A percentile compares a stretch with the other conserved stretches of the same genome.
Conservation (phyloP, 306 rosid genomes). For the Corylus americana region DNA sequence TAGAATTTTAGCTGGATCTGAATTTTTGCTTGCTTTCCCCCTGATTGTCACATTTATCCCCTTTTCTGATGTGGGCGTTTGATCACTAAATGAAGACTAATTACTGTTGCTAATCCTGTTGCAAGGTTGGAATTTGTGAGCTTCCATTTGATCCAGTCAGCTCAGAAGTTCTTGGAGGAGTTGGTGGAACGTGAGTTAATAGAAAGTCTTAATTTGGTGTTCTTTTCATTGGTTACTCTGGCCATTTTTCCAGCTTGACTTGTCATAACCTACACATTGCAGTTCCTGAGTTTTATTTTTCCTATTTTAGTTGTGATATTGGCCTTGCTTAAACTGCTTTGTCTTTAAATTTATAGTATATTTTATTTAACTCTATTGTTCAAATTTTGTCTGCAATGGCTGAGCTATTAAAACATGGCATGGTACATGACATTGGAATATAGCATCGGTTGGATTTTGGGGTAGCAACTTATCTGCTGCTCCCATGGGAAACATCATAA, state of each 20-base stretch:
- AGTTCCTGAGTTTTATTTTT: conserved; percentile 10
- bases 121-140: conserved; percentile 88
- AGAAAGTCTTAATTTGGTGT: background rate
- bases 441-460: background rate
- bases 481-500: too few species aligned
- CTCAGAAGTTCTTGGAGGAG: conserved; percentile 86
- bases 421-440: background rate
- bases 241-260: background rate
- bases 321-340: background rate
- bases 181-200: conserved; percentile 93
- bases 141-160: conserved; percentile 92
- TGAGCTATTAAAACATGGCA: background rate
- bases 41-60: background rate
- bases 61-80: conserved; percentile 14
- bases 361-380: background rate
- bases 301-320: background rate
- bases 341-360: background rate
- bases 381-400: background rate
- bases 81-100: conserved; percentile 19
- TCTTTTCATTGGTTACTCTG: conserved; percentile 3
- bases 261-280: conserved; percentile 10
- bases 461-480: background rate
- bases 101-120: conserved; percentile 26
- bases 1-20: background rate
- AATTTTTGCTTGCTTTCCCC: background rate